Percentiles rank a stretch among this genome's conserved stretches.
phyloP scores from a whole-genome alignment of 129 eudicot species.

The Tagetes patula region DNA sequence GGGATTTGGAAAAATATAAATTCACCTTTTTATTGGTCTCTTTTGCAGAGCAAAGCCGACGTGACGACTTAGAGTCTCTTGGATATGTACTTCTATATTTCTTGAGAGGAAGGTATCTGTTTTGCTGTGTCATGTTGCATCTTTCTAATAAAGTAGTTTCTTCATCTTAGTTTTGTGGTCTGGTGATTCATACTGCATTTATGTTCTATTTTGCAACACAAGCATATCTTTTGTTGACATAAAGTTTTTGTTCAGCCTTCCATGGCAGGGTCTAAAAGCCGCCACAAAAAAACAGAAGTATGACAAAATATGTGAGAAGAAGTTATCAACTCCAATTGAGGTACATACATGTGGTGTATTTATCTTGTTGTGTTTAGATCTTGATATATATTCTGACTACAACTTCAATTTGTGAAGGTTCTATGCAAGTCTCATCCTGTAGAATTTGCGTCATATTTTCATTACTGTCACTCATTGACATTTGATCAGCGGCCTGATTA shows the following conservation, averaged over 20 bases:
- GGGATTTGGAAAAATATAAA: neutral
- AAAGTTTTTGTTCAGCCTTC: slow-evolving; percentile 57
- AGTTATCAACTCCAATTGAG: slow-evolving; percentile 94
- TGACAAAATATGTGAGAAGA: slow-evolving; percentile 96
- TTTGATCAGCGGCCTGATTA: slow-evolving; percentile 97
- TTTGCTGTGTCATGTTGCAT: slow-evolving; percentile 12
- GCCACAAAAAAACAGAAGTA: slow-evolving; percentile 95
- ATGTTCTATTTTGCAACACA: neutral
- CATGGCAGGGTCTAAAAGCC: slow-evolving; percentile 99
- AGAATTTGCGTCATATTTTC: slow-evolving; percentile 92
- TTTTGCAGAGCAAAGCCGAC: slow-evolving; percentile 82
- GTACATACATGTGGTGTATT: slow-evolving; percentile 30
- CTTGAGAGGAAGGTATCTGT: slow-evolving; percentile 75
- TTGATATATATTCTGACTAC: neutral
- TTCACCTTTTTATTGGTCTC: slow-evolving; percentile 4
- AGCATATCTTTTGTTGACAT: slow-evolving; percentile 21
- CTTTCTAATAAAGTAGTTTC: neutral
- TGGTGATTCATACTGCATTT: neutral
- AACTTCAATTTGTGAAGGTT: slow-evolving; percentile 47
- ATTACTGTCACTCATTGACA: slow-evolving; percentile 91
- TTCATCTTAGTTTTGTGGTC: neutral
- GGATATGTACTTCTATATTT: slow-evolving; percentile 95
- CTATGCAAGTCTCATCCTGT: slow-evolving; percentile 94
- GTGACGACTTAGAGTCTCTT: slow-evolving; percentile 95
- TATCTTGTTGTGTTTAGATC: slow-evolving; percentile 4